phyloP scores from a whole-genome alignment of 2,329 filamentous ascomycete genomes.

The Gnomoniopsis sp. region DNA sequence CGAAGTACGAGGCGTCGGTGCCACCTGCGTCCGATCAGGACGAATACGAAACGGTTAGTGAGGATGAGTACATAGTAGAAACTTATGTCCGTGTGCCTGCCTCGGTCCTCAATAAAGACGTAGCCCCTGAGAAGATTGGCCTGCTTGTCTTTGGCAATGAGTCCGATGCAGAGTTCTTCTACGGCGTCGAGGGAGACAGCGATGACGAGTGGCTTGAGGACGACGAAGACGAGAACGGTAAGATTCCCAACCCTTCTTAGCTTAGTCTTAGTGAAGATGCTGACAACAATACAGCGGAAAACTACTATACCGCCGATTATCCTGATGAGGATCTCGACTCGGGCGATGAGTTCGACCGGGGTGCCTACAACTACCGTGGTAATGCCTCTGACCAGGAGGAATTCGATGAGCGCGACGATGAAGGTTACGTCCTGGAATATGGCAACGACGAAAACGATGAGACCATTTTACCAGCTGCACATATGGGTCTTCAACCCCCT shows the following conservation, averaged over 20 bases:
- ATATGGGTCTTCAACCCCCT: constrained; percentile 22
- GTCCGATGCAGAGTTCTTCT: constrained; percentile 59
- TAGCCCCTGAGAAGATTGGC: constrained; percentile 50
- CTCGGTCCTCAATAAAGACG: constrained; percentile 43
- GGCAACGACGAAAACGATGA: constrained; percentile 25
- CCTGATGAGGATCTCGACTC: constrained; percentile 75
- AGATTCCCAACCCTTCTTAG: constrained; percentile 16
- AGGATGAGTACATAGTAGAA: constrained; percentile 60
- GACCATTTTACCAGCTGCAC: constrained; percentile 2
- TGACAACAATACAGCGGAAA: constrained; percentile 55
- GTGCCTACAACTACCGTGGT: constrained; percentile 51
- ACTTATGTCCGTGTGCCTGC: constrained; percentile 61
- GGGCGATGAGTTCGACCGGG: constrained; percentile 61
- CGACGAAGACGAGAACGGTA: constrained; percentile 65
- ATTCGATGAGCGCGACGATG: constrained; percentile 38
- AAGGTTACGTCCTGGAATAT: constrained; percentile 28
- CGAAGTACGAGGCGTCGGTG: constrained; percentile 15
- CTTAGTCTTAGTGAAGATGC: neutral
- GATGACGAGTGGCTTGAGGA: constrained; percentile 56
- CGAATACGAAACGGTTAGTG: constrained; percentile 32
- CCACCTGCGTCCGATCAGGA: constrained; percentile 11
- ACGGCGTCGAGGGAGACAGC: constrained; percentile 58
- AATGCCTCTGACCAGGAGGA: constrained; percentile 56
- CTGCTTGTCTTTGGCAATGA: constrained; percentile 55
- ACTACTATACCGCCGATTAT: constrained; percentile 76